Evolutionary conservation across 2,329 filamentous ascomycete species (phyloP).

Genomic region (Trichophyton schoenleinii): DNA sequence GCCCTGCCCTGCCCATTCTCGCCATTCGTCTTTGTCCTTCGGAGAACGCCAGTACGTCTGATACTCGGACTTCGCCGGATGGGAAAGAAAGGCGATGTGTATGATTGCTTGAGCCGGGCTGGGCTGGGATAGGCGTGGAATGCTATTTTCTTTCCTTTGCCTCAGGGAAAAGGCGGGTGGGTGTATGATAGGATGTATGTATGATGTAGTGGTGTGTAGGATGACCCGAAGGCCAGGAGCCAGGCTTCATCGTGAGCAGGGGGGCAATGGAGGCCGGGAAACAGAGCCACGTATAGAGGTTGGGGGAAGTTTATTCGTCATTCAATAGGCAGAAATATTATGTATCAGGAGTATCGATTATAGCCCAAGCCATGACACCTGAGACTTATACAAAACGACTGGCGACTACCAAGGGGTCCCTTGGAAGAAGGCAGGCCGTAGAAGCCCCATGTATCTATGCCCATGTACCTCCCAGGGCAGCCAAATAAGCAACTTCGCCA

Average conservation of each 20-base stretch:
- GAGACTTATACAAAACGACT: too few relatives aligned
- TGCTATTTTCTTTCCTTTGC: background rate
- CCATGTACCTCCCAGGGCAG: background rate
- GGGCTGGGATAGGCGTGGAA: background rate
- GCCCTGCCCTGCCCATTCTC: background rate
- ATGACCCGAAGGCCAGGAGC: background rate
- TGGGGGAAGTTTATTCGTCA: background rate
- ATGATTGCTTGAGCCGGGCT: background rate
- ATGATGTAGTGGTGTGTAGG: background rate
- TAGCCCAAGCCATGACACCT: too few relatives aligned
- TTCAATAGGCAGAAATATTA: too few relatives aligned
- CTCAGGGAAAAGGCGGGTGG: background rate
- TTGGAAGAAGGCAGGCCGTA: too few relatives aligned
- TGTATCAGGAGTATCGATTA: too few relatives aligned
- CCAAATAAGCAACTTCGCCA: background rate
- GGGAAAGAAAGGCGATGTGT: background rate
- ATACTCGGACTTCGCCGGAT: background rate
- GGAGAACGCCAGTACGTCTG: background rate
- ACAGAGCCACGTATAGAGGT: background rate
- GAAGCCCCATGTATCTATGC: too few relatives aligned
- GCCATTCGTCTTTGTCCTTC: background rate
- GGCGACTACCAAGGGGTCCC: too few relatives aligned
- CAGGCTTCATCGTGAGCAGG: background rate
- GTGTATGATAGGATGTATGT: background rate
- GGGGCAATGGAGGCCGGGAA: background rate